phyloP scores from a whole-genome alignment of 257 asterid species.

The Echium plantagineum region DNA sequence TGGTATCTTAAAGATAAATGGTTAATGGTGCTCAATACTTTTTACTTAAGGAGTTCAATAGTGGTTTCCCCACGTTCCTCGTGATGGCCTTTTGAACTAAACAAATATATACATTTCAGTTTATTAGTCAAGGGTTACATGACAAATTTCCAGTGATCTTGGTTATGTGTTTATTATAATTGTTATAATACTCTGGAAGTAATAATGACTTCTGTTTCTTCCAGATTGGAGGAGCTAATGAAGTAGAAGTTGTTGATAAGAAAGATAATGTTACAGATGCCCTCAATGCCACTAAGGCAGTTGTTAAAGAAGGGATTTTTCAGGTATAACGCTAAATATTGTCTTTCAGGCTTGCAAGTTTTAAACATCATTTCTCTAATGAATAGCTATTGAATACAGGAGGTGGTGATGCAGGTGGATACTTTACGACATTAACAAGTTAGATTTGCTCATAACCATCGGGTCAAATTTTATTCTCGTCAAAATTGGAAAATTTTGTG shows the following conservation, averaged over 20 bases:
- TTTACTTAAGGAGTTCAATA: too few relatives aligned
- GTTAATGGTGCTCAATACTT: too few relatives aligned
- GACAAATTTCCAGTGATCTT: neutral
- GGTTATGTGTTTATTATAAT: too few relatives aligned
- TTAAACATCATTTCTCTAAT: neutral
- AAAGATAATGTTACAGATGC: constrained; percentile 95
- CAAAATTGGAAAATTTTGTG: too few relatives aligned
- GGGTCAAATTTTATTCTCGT: too few relatives aligned
- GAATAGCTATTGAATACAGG: constrained; percentile 26
- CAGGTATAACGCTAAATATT: constrained; percentile 26
- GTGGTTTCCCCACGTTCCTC: too few relatives aligned
- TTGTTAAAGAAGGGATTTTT: constrained; percentile 93
- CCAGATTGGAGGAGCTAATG: constrained; percentile 98
- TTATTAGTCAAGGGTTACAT: neutral
- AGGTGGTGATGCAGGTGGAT: constrained; percentile 91
- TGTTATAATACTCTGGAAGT: too few relatives aligned
- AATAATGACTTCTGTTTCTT: neutral
- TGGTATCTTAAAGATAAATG: too few relatives aligned
- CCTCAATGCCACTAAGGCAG: constrained; percentile 92
- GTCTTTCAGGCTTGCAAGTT: neutral
- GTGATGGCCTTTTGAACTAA: too few relatives aligned
- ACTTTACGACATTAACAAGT: too few relatives aligned
- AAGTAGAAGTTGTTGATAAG: constrained; percentile 87
- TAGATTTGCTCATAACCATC: too few relatives aligned
- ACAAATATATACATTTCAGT: neutral